Evolutionary conservation across 306 rosid species (phyloP), one percentile per base, ranked within the genome.

Genomic region (Inga oerstediana): DNA sequence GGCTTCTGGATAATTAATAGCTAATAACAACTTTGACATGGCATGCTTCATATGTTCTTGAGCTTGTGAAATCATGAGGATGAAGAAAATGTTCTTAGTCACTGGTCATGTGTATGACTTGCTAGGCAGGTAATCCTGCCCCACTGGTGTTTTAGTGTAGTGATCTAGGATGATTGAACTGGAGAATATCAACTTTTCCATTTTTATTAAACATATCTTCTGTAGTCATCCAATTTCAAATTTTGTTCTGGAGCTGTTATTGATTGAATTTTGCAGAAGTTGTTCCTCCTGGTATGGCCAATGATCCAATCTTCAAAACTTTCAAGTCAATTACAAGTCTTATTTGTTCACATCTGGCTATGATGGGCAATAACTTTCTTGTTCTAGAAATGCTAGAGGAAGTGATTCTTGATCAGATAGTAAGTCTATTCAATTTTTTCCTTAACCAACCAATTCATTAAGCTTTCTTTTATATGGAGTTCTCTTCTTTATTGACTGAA

Each of bases 341-440:
- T 74, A 67, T 91, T 56, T 91, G 90, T 83, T 86, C 91, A 56
- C 87, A 76, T 80, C 81, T 92, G 77, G 79, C 79, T 19, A 92
- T 89, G 90, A 90, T 96, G 81, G 98, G 98, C 67, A 92, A 94
- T 81, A 86, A 49, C 45, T 82, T 83, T 79, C 89, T 91, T 87
- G 90, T 91, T 84, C 81, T 89, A 59, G 84, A 74, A 80, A 79
- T 90, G 17, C 80, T 90, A 35, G 97, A 93, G 88, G 89, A 85
- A 85, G 81, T 89, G 45, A 71, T 89, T 79, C 56, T 91, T 62
- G 89, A 87, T 51, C 91, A 92, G 58, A 82, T 91, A n/a, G 97
- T 89, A 84, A 88, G 97, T 81, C 84, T 74, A 67, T 52, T 81
- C 76, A 54, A 59, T 62, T 84, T 67, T 3, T 20, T 65, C 48